A percentile compares a stretch with the other conserved stretches of the same genome.
Conservation (phyloP, 441 rosid genomes). For the Aquilaria agallochum region DNA sequence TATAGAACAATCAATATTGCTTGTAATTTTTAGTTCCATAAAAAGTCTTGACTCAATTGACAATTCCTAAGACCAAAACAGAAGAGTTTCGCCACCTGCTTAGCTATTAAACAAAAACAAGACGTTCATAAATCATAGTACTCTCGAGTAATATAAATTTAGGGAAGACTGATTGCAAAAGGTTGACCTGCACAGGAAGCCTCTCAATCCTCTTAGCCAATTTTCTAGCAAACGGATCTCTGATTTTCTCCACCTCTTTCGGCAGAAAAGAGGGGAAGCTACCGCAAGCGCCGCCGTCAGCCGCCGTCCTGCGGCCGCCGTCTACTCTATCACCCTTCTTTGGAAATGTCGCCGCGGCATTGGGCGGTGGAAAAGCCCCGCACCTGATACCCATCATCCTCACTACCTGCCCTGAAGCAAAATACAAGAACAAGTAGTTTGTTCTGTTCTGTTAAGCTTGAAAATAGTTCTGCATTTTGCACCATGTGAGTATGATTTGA, state of each 20-base stretch:
- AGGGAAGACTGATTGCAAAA: not conserved
- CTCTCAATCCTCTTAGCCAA: slow-evolving; percentile 63
- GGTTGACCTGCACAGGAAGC: slow-evolving; percentile 65
- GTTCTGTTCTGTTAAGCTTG: too few species aligned
- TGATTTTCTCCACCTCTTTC: slow-evolving; percentile 63
- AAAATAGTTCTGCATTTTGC: too few species aligned
- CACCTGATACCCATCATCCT: slow-evolving; percentile 16
- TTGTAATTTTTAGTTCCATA: not conserved
- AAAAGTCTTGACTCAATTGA: not conserved
- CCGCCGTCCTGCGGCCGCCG: slow-evolving; percentile 6
- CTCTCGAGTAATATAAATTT: too few species aligned
- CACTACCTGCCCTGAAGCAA: not conserved
- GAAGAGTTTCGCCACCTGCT: too few species aligned
- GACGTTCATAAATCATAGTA: too few species aligned
- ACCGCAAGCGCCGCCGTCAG: slow-evolving; percentile 13
- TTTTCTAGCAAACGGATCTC: slow-evolving; percentile 70
- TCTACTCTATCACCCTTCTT: slow-evolving; percentile 5
- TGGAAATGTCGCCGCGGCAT: not conserved
- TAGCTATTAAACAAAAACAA: too few species aligned
- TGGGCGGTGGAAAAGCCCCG: slow-evolving; percentile 9
- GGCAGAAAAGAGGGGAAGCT: slow-evolving; percentile 79
- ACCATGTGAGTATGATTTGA: too few species aligned
- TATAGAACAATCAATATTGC: too few species aligned
- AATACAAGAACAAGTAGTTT: too few species aligned
- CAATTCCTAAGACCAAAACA: too few species aligned